These are phyloP conservation scores for Teratosphaeria destructans DNA, from an alignment of 2,329 filamentous ascomycete genomes.

Conservation along the genomic window DNA sequence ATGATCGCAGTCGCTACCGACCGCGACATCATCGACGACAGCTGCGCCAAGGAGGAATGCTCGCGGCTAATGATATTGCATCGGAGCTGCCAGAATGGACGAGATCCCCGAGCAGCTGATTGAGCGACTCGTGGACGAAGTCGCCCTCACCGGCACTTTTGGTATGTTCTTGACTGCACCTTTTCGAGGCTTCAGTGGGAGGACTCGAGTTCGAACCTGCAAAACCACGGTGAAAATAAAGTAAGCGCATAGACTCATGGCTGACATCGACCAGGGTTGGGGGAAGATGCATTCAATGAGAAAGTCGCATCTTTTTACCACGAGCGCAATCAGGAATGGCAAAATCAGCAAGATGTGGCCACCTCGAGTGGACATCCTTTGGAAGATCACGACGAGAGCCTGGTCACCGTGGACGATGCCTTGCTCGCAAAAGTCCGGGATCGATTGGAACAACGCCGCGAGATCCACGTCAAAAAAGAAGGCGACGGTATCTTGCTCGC, in stretches of 20 bases:
- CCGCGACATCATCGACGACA: not conserved
- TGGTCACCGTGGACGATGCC: conserved; percentile 33
- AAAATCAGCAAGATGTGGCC: conserved; percentile 1
- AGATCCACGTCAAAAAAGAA: conserved; percentile 34
- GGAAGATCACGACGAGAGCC: conserved; percentile 9
- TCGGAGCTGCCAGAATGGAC: not conserved
- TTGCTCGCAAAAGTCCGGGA: conserved; percentile 47
- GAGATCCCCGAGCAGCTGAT: conserved; percentile 39
- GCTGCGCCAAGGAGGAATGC: not conserved
- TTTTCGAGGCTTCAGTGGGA: not conserved
- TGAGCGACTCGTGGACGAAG: conserved; percentile 47
- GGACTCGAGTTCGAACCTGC: not conserved
- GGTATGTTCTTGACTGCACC: conserved; percentile 35
- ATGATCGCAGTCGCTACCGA: not conserved
- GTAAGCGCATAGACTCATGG: not conserved
- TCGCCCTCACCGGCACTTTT: conserved; percentile 48
- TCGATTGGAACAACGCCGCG: conserved; percentile 46
- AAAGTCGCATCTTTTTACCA: conserved; percentile 31
- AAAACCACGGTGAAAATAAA: not conserved
- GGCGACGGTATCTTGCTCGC: conserved; percentile 30
- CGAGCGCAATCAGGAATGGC: conserved; percentile 6
- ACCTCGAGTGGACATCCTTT: not conserved
- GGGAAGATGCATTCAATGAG: conserved; percentile 30
- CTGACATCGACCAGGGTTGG: conserved; percentile 26
- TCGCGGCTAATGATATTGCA: not conserved